A percentile compares a stretch with the other conserved stretches of the same genome.
phyloP scores from a whole-genome alignment of 2,329 filamentous ascomycete genomes.

The Dothiorella sarmentorum region DNA sequence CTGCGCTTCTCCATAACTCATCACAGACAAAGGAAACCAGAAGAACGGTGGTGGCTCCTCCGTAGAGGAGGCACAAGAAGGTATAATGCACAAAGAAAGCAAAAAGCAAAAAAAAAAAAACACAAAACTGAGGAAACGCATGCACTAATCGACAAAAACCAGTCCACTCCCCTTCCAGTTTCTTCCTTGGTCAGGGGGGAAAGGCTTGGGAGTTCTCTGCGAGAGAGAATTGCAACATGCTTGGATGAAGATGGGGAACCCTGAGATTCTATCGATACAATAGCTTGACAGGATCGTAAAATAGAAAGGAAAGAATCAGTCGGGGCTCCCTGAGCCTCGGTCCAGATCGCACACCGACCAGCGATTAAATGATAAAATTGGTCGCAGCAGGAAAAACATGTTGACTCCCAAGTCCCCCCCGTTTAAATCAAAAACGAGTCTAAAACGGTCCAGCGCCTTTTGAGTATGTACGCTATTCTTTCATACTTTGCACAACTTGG shows the following conservation, averaged over 20 bases:
- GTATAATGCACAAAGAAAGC: not conserved
- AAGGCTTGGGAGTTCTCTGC: not conserved
- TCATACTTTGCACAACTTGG: conserved; percentile 5
- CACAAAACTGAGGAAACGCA: too few relatives aligned
- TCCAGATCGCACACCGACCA: conserved; percentile 14
- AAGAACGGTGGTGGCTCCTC: not conserved
- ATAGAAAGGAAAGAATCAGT: conserved; percentile 3
- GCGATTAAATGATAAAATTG: not conserved
- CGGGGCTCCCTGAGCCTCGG: conserved; percentile 14
- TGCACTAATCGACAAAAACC: too few relatives aligned
- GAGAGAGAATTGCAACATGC: not conserved
- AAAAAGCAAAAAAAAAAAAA: not conserved
- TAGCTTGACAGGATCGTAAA: conserved; percentile 5
- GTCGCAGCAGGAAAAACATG: not conserved
- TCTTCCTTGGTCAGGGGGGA: not conserved
- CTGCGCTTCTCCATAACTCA: conserved; percentile 1
- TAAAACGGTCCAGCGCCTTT: conserved; percentile 13
- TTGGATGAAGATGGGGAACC: not conserved
- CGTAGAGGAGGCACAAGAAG: not conserved
- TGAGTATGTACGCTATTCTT: conserved; percentile 5
- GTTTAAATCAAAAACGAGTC: not conserved
- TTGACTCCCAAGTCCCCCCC: not conserved
- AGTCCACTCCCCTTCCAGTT: not conserved
- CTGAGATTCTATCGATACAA: conserved; percentile 15
- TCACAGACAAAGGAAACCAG: conserved; percentile 12